Evolutionary conservation across 2,329 filamentous ascomycete species (phyloP).

Genomic region (Aspergillus quadrilineatus): DNA sequence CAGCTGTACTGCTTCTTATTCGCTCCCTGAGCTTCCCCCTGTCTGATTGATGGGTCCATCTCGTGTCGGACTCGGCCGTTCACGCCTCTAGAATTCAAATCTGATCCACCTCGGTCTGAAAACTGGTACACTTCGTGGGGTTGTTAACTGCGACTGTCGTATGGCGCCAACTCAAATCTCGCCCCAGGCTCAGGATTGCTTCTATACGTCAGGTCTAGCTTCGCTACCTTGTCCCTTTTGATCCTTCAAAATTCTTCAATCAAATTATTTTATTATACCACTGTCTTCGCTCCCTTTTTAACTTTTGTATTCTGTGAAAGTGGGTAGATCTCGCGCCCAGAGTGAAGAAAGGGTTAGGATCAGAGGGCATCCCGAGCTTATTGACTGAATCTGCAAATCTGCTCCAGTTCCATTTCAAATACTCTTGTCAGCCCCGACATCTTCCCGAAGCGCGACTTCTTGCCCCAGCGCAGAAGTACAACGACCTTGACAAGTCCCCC

Average conservation of each 20-base stretch:
- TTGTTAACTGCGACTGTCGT: neutral
- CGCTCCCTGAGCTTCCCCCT: neutral
- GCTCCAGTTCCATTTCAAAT: neutral
- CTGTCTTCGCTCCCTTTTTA: neutral
- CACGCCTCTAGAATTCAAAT: neutral
- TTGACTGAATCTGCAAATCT: neutral
- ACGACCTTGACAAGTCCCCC: neutral
- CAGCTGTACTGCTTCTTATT: neutral
- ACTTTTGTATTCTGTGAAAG: neutral
- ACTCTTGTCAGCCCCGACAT: neutral
- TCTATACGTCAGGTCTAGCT: neutral
- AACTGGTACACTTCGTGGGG: slow-evolving; percentile 6
- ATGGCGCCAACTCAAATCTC: slow-evolving; percentile 9
- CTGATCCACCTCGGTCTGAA: neutral
- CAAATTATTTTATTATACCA: neutral
- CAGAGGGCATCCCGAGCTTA: neutral
- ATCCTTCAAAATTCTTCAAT: neutral
- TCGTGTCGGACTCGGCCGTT: neutral
- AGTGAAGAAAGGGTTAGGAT: neutral
- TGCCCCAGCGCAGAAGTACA: neutral
- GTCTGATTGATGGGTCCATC: neutral
- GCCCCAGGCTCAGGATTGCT: slow-evolving; percentile 3
- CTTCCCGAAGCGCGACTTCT: neutral
- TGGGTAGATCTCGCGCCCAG: neutral
- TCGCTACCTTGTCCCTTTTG: slow-evolving; percentile 1